phyloP scores from a whole-genome alignment of 805 yeast species.

The Saccharomycopsis babjevae region DNA sequence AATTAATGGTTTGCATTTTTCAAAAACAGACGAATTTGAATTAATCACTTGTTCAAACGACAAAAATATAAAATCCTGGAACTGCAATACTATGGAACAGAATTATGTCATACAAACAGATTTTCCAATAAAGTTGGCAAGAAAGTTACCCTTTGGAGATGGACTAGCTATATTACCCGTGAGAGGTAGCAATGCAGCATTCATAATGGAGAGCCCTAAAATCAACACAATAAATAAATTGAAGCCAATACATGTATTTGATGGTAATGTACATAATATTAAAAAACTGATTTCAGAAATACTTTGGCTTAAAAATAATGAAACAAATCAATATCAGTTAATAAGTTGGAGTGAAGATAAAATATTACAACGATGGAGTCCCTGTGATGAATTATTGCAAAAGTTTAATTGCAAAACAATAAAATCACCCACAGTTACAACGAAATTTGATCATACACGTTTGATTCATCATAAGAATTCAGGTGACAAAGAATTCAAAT shows the following conservation, averaged over 20 bases:
- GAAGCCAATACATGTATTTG: slow-evolving; percentile 49
- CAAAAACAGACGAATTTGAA: slow-evolving; percentile 45
- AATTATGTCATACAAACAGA: slow-evolving; percentile 25
- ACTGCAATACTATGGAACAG: slow-evolving; percentile 26
- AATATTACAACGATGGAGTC: slow-evolving; percentile 76
- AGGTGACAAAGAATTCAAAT: slow-evolving; percentile 25
- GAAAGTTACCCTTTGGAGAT: slow-evolving; percentile 81
- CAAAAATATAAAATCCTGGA: slow-evolving; percentile 76
- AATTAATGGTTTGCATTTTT: slow-evolving; percentile 83
- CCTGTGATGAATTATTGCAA: background rate
- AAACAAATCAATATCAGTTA: slow-evolving; percentile 76
- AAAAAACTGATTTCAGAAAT: slow-evolving; percentile 79
- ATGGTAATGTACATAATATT: slow-evolving; percentile 46
- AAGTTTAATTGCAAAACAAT: background rate
- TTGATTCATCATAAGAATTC: background rate
- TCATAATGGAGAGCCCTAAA: slow-evolving; percentile 25
- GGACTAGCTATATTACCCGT: slow-evolving; percentile 87
- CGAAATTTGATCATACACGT: background rate
- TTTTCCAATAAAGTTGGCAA: slow-evolving; percentile 83
- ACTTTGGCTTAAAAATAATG: slow-evolving; percentile 48
- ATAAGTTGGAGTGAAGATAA: slow-evolving; percentile 92
- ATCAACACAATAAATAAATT: slow-evolving; percentile 20
- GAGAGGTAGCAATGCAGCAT: slow-evolving; percentile 63
- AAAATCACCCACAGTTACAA: background rate
- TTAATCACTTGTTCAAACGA: slow-evolving; percentile 84